Conservation (phyloP, 352 stramenopile genomes). For the Phytophthora rubi region DNA sequence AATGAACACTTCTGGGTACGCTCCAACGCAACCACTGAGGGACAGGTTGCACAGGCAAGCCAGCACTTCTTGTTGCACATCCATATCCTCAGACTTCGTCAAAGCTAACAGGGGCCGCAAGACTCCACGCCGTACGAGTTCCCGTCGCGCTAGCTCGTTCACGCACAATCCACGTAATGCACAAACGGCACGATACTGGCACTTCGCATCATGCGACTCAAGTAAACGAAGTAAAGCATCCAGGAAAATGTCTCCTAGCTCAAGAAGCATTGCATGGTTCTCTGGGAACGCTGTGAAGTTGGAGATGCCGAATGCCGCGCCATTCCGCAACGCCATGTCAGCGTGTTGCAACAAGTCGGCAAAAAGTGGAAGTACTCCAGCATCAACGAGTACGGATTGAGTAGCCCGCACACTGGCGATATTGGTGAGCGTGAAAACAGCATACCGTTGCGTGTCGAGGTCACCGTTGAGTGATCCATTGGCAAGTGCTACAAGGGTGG, state of each 20-base stretch:
- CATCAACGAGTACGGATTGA: conserved; percentile 85
- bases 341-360: conserved; percentile 72
- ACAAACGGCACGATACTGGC: conserved; percentile 91
- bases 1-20: conserved; percentile 90
- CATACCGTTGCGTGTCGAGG: conserved; percentile 93
- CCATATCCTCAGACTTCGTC: conserved; percentile 93
- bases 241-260: conserved; percentile 47
- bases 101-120: conserved; percentile 90
- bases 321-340: conserved; percentile 89
- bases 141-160: conserved; percentile 81
- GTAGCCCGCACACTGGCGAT: conserved; percentile 87
- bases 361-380: conserved; percentile 77
- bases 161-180: conserved; percentile 94
- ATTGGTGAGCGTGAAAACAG: conserved; percentile 94
- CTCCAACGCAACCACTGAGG: conserved; percentile 94
- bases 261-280: conserved; percentile 90
- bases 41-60: conserved; percentile 97
- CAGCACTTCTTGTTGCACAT: conserved; percentile 96
- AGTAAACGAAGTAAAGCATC: conserved; percentile 66
- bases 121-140: conserved; percentile 90
- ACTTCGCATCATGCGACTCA: conserved; percentile 71
- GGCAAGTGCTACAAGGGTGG: conserved; percentile 87
- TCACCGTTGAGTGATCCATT: conserved; percentile 84
- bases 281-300: conserved; percentile 94
- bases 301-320: conserved; percentile 90